Conservation (phyloP, 306 rosid species). For the Medicago truncatula region MtrunA17r5.0-ANR NC_053045.1:36605001-36605500, state of each 20-base stretch:
- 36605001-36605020: conserved; percentile 97
- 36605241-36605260: neutral
- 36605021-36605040: conserved; percentile 89
- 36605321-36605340: too few species aligned
- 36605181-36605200: neutral
- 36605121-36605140: neutral
- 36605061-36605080: conserved; percentile 82
- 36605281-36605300: neutral
- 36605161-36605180: neutral
- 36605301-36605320: neutral
- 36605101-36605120: conserved; percentile 16
- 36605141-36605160: conserved; percentile 2
- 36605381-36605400: too few species aligned
- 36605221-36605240: neutral
- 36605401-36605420: too few species aligned
- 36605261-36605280: neutral
- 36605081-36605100: conserved; percentile 67
- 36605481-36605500: too few species aligned
- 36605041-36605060: conserved; percentile 90
- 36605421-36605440: neutral
- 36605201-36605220: conserved; percentile 1
- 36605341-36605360: too few species aligned
- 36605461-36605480: neutral
- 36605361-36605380: too few species aligned
- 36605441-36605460: neutral